Base-by-base conservation (phyloP, 345 rosid species). In the Acer campestre region DNA sequence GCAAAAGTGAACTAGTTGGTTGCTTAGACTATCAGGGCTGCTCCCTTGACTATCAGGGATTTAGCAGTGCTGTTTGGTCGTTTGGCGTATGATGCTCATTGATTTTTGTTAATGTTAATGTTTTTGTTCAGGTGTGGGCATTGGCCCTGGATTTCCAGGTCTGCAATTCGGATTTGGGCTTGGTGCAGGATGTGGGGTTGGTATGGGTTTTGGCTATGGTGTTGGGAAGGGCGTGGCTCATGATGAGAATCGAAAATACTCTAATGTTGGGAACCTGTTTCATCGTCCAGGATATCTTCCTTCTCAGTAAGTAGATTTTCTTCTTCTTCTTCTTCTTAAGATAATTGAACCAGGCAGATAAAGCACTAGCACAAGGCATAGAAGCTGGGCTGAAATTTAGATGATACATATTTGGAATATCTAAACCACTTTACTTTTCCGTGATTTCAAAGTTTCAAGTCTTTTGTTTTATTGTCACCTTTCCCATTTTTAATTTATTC, bases 171-270 rank as follows among this genome's bases (percentile, higher is more conserved):
- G 98, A 20, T 73, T 90, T 17, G 97, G 97, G 29, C 73, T 92
- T 29, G 98, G 97, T 62, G 92, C 87, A 35, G 98, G 99, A 58
- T 93, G 99, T 80, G 99, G 98, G 23, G 68, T 93, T 71, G 98
- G 98, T 61, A 76, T 89, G 20, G 98, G 98, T 23, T 93, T 95
- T 85, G 98, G 95, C 3, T 95, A 93, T 87, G 97, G 97, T 5
- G 75, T 84, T 1, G 96, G 98, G 49, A 88, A 81, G 82, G 98
- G 99, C 29, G 79, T 89, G 0, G 99, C 97, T 82, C 83, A 87
- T 56, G 98, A 90, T 69, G 86, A 82, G 58, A 61, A 72, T 0
- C 72, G 62, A 10, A 82, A 77, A 68, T 87, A 89, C 79, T 87
- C 92, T 59, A 91, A 89, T 66, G 86, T 87, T 49, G 86, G 89